Evolutionary conservation across 352 stramenopile species (phyloP).

Genomic region (Globisporangium okanoganense): DNA sequence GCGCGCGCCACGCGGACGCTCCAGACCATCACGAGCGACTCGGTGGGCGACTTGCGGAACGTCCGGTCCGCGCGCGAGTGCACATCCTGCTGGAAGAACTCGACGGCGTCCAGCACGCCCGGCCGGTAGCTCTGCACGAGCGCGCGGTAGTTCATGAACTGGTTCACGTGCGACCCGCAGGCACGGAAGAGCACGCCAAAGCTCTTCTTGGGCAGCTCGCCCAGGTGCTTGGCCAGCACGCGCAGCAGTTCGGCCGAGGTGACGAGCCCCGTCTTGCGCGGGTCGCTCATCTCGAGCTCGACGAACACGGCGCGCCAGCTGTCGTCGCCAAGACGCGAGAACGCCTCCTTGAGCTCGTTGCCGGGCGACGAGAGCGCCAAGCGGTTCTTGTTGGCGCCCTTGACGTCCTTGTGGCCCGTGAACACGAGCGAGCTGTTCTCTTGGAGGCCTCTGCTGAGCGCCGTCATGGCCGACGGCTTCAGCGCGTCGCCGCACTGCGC

Average conservation of each 20-base stretch:
- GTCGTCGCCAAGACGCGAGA: conserved; percentile 52
- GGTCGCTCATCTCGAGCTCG: conserved; percentile 57
- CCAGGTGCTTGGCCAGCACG: conserved; percentile 62
- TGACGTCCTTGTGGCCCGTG: conserved; percentile 38
- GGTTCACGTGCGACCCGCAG: conserved; percentile 58
- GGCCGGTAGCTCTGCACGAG: conserved; percentile 66
- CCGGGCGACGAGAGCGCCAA: conserved; percentile 50
- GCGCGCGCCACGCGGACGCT: conserved; percentile 55
- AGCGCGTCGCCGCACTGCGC: conserved; percentile 48
- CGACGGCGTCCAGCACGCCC: conserved; percentile 45
- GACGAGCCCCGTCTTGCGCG: conserved; percentile 55
- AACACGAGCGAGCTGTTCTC: conserved; percentile 72
- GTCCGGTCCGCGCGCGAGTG: conserved; percentile 35
- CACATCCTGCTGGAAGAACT: conserved; percentile 49
- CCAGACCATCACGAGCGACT: conserved; percentile 72
- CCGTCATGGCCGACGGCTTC: conserved; percentile 21
- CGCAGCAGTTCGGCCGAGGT: conserved; percentile 53
- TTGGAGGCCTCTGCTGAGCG: conserved; percentile 30
- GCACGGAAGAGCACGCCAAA: conserved; percentile 56
- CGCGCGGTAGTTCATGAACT: conserved; percentile 70
- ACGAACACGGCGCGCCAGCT: conserved; percentile 64
- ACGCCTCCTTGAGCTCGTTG: conserved; percentile 70
- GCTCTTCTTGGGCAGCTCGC: conserved; percentile 46
- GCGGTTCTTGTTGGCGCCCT: conserved; percentile 56
- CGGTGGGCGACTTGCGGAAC: conserved; percentile 55